phyloP scores from a whole-genome alignment of 2,329 filamentous ascomycete genomes.

The Ceratocystis destructans region DNA sequence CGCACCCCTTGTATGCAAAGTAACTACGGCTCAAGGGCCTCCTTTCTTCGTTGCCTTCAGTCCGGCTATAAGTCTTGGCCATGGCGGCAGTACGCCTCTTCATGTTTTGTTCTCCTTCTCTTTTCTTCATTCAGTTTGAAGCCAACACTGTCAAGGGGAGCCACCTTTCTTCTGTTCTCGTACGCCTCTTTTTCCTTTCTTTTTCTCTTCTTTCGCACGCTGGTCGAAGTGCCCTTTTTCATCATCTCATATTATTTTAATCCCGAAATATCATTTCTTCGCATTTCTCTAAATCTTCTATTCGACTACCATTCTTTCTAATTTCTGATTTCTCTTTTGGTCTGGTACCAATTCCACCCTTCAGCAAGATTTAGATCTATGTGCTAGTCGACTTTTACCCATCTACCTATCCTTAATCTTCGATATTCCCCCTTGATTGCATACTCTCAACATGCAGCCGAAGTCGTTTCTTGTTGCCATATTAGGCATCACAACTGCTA shows the following conservation, averaged over 20 bases:
- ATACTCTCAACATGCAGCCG: slow-evolving; percentile 36
- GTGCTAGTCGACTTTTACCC: slow-evolving; percentile 20
- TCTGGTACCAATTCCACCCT: slow-evolving; percentile 35
- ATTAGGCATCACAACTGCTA: slow-evolving; percentile 33
- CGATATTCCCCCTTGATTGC: not conserved
- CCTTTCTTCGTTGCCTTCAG: not conserved
- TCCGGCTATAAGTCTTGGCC: slow-evolving; percentile 14
- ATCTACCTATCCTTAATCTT: slow-evolving; percentile 6
- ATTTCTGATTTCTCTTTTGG: slow-evolving; percentile 27
- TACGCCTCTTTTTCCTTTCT: slow-evolving; percentile 6
- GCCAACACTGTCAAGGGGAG: slow-evolving; percentile 15
- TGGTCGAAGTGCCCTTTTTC: slow-evolving; percentile 19
- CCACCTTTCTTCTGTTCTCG: slow-evolving; percentile 17
- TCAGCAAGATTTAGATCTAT: slow-evolving; percentile 2
- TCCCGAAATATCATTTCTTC: not conserved
- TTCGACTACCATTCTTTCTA: slow-evolving; percentile 21
- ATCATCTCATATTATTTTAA: slow-evolving; percentile 4
- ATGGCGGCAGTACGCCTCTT: slow-evolving; percentile 10
- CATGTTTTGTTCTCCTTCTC: slow-evolving; percentile 9
- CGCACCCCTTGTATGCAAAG: slow-evolving; percentile 4
- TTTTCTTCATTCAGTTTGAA: slow-evolving; percentile 17
- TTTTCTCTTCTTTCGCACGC: slow-evolving; percentile 18
- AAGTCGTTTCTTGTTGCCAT: slow-evolving; percentile 38
- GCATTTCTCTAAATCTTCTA: not conserved
- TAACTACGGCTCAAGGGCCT: not conserved